These are phyloP conservation scores for Mycena epipterygia DNA, from an alignment of 768 basidiomycete species.

Conservation along the genomic window DNA sequence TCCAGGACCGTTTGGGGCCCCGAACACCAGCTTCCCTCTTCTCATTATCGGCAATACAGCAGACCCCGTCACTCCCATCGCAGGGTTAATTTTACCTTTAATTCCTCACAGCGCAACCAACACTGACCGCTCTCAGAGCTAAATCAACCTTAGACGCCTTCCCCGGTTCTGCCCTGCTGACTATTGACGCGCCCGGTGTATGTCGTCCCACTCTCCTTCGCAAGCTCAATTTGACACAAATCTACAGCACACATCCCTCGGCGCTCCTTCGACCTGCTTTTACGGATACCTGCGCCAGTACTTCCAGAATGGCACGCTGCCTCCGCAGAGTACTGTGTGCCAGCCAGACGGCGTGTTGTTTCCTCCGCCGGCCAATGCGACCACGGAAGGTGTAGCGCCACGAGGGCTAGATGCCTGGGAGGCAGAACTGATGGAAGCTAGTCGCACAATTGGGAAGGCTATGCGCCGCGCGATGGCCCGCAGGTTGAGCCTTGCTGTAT, in stretches of 20 bases:
- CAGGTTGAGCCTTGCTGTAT: too few species aligned
- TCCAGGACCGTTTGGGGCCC: conserved; percentile 43
- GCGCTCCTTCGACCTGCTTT: conserved; percentile 52
- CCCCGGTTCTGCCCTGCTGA: neutral
- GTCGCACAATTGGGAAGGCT: neutral
- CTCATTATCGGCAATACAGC: conserved; percentile 44
- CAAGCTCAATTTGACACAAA: too few species aligned
- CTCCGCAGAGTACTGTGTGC: conserved; percentile 19
- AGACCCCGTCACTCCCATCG: conserved; percentile 30
- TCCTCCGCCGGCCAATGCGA: conserved; percentile 8
- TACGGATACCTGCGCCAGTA: conserved; percentile 5
- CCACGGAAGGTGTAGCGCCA: neutral
- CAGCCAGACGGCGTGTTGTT: conserved; percentile 13
- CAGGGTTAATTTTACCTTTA: neutral
- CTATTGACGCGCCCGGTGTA: neutral
- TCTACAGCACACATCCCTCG: conserved; percentile 52
- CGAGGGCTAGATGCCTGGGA: neutral
- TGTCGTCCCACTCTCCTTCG: neutral
- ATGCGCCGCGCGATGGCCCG: neutral
- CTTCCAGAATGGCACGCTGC: conserved; percentile 27
- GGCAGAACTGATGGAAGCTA: neutral
- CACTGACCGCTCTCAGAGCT: too few species aligned
- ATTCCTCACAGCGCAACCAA: neutral
- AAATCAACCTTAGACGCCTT: neutral
- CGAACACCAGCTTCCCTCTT: conserved; percentile 49